Evolutionary conservation across 2,329 filamentous ascomycete species (phyloP), one percentile per base, ranked within the genome.

Genomic region (Neonectria sp.): DNA sequence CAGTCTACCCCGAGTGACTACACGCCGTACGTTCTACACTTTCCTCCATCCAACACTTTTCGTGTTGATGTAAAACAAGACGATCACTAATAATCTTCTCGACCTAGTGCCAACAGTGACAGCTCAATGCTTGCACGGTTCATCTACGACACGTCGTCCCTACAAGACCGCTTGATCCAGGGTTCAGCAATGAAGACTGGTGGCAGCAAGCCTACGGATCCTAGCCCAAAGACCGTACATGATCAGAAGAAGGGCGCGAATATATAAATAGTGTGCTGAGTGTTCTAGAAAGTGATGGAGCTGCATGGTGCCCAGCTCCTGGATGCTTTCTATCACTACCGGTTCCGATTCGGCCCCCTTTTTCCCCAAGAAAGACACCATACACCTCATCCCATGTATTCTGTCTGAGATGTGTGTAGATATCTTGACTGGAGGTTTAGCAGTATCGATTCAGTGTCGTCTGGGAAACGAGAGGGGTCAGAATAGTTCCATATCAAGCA

Each of bases 91-190:
- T 29, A 29, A 29, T 15, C 7, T 3, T 17, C 25, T 7, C 25
- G 6, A 7, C 46, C 8, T 24, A 62, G 61, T 7, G 13, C 12
- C 8, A 8, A 15, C 17, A n/a, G 21, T 9, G 35, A 12, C 33
- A 48, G 31, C n/a, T 25, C 1, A 3, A 65, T 71, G 56, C 57
- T 73, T 6, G 29, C 55, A 0, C 52, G 43, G 15, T 73, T 66
- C 29, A 57, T 73, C 27, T 55, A 71, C 8, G 67, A 73, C 29
- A 60, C 48, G 0, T 65, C 51, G 3, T 67, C 65, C 1, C 12
- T 71, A 9, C 69, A 72, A 17, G 67, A 71, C 24, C 56, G 59
- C 0, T 60, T 73, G 0, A 25, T 71, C 9, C 55, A 62, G 21
- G 4, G 13, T 4, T 6, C 37, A n/a, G 8, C 6, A 1, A 17